Percentiles rank a stretch among this genome's conserved stretches.
Evolutionary conservation across 495 filamentous ascomycete genomes (phyloP).

Genomic region (Bathelium albidoporum): DNA sequence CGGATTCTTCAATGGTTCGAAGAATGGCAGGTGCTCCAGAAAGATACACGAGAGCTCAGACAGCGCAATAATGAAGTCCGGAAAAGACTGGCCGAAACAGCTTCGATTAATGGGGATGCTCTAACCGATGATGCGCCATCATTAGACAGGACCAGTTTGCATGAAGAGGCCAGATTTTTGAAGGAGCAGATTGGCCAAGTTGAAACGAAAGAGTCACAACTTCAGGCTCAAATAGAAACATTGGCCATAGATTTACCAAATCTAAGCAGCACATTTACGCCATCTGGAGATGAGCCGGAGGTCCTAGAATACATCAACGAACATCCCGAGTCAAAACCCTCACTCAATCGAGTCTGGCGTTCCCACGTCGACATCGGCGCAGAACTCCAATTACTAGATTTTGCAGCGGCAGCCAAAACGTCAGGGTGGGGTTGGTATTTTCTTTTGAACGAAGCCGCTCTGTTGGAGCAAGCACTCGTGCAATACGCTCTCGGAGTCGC

Average conservation of each 20-base stretch:
- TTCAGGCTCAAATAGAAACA: constrained; percentile 56
- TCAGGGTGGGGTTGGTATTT: constrained; percentile 98
- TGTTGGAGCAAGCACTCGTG: constrained; percentile 88
- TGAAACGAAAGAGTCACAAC: constrained; percentile 46
- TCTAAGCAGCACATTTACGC: constrained; percentile 65
- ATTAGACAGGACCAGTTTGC: constrained; percentile 35
- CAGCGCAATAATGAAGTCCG: constrained; percentile 45
- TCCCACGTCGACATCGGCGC: constrained; percentile 80
- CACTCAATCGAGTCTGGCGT: constrained; percentile 43
- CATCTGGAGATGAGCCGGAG: constrained; percentile 50
- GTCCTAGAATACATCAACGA: constrained; percentile 66
- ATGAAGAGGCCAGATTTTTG: constrained; percentile 56
- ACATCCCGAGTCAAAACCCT: constrained; percentile 45
- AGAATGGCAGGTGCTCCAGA: constrained; percentile 49
- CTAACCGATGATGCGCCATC: constrained; percentile 17
- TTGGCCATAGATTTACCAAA: constrained; percentile 80
- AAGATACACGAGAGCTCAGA: constrained; percentile 43
- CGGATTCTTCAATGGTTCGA: constrained; percentile 61
- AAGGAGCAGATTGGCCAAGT: constrained; percentile 55
- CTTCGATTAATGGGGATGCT: constrained; percentile 15
- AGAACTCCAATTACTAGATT: constrained; percentile 74
- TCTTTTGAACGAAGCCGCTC: constrained; percentile 74
- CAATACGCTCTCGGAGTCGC: constrained; percentile 68
- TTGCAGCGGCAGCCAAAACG: constrained; percentile 61
- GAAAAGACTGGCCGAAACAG: constrained; percentile 22